These are phyloP conservation scores for Aspergillus bombycis DNA, from an alignment of 2,329 filamentous ascomycete species.

Conservation along the genomic window DNA sequence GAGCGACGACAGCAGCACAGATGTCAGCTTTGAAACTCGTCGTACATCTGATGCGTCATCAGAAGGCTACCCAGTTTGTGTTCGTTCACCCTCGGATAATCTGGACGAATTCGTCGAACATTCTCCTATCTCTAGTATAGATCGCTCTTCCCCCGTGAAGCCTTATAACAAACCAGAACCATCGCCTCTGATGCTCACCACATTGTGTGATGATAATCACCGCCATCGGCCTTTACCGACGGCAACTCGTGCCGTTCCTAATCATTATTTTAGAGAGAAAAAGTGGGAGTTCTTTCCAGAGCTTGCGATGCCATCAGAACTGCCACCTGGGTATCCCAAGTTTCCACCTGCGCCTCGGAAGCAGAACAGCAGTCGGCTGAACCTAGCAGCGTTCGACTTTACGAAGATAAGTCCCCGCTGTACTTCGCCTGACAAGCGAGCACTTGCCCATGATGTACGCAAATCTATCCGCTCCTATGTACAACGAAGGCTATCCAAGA, in stretches of 20 bases:
- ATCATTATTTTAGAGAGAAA: conserved; percentile 45
- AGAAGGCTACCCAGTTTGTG: conserved; percentile 37
- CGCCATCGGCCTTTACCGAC: conserved; percentile 26
- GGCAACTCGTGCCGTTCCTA: conserved; percentile 27
- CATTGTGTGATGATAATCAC: conserved; percentile 29
- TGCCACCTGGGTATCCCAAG: conserved; percentile 21
- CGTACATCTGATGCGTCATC: conserved; percentile 25
- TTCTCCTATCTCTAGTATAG: conserved; percentile 22
- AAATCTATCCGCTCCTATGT: conserved; percentile 41
- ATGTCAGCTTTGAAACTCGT: conserved; percentile 26
- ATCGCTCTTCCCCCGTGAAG: conserved; percentile 13
- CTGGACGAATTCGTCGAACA: conserved; percentile 31
- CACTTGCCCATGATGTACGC: conserved; percentile 31
- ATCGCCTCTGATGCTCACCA: conserved; percentile 13
- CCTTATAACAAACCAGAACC: conserved; percentile 14
- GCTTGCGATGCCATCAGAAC: conserved; percentile 34
- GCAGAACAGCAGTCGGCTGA: conserved; percentile 25
- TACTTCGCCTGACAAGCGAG: conserved; percentile 28
- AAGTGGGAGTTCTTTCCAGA: conserved; percentile 48
- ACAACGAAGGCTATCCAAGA: conserved; percentile 33
- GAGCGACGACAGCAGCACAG: conserved; percentile 33
- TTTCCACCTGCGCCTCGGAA: conserved; percentile 22
- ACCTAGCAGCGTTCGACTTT: conserved; percentile 27
- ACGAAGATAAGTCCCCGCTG: conserved; percentile 25
- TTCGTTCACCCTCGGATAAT: conserved; percentile 33